Base-by-base conservation (phyloP, 495 filamentous ascomycete genomes). In the Talaromyces proteolyticus region DNA sequence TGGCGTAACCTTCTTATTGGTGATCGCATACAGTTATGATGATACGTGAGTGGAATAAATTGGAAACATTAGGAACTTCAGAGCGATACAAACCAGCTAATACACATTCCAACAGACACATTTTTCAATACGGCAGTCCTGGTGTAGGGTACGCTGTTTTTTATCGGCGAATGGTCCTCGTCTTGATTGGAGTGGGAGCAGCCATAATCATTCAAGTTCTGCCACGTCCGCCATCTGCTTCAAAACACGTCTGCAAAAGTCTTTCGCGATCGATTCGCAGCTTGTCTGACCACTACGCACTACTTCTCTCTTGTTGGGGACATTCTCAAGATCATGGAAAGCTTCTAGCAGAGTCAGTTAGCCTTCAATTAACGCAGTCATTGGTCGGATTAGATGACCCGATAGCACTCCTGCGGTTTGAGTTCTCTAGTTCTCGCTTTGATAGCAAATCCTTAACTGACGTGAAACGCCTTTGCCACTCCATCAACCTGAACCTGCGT, bases 111-210 rank as follows among this genome's bases (percentile, higher is more conserved):
- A 48, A 11, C 24, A 62, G 60, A 7, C 69, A 75, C 45, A 64
- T 68, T 23, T 60, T 64, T 0, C 18, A 58, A 1, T 74, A 72
- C 44, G 72, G 72, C 25, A 64, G 65, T 42, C 70, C 72, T 0
- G 71, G 72, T 0, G 57, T 60, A 18, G 72, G 72, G 6, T 75
- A 73, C 39, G 64, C 34, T 47, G 63, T 74, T 20, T 75, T 74
- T 56, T 75, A 68, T 68, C 61, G 69, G 20, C 68, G 72, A 38
- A 54, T 74, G 4, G 42, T 69, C 2, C 63, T 73, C 5, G 72
- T 72, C 0, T 52, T 75, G 1, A 58, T 75, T 18, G 72, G 72
- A 22, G 54, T 67, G 5, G 60, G 51, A 18, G 71, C 65, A 2
- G 62, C 69, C 0, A 53, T 64, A 10, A 61, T 75, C 34, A 61